Evolutionary conservation across 2,329 filamentous ascomycete species (phyloP), one percentile per base, ranked within the genome.

Genomic region (Penicillium olsonii): DNA sequence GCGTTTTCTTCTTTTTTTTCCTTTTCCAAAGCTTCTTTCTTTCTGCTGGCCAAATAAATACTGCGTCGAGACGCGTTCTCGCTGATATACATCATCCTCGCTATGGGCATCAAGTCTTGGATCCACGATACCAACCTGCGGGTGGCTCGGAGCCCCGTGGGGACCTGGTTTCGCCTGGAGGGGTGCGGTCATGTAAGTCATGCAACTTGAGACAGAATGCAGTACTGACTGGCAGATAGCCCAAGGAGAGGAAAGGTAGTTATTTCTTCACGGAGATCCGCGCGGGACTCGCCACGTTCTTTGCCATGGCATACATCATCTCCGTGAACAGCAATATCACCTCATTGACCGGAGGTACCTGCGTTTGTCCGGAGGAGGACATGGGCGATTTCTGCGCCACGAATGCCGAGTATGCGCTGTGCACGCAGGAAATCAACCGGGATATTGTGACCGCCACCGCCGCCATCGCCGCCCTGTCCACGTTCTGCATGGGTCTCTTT

Each of bases 371-470:
- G 19, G 71, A 73, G 29, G 63, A 71, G 14, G 64, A 72, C n/a
- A 67, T 68, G 17, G 68, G 67, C 27, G 60, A 64, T 31, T 15
- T 50, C 34, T 87, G 84, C 57, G 73, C 75, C 27, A 74, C 73
- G 14, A 74, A 78, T 50, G 53, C 62, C 31, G 70, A 73, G 15
- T 79, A 78, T 53, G 65, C 69, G 44, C 53, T 71, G 29, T 79
- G 76, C 53, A 62, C 75, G 27, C 68, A 75, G 61, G 80, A 79
- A 55, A 68, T 92, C 65, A 87, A 87, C 69, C 84, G 88, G 26
- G 90, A 95, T 65, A 74, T 92, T 33, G 87, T 95, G 46, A 95
- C 90, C 6, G 90, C 87, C 10, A 95, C 90, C 4, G 89, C 90
- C 37, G 90, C 90, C 46, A 92, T 94, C 57, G 81, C 88, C 12